A percentile compares a stretch with the other conserved stretches of the same genome.
phyloP scores from a whole-genome alignment of 176 grass and related monocot genomes.

The Musa beccarii region DNA sequence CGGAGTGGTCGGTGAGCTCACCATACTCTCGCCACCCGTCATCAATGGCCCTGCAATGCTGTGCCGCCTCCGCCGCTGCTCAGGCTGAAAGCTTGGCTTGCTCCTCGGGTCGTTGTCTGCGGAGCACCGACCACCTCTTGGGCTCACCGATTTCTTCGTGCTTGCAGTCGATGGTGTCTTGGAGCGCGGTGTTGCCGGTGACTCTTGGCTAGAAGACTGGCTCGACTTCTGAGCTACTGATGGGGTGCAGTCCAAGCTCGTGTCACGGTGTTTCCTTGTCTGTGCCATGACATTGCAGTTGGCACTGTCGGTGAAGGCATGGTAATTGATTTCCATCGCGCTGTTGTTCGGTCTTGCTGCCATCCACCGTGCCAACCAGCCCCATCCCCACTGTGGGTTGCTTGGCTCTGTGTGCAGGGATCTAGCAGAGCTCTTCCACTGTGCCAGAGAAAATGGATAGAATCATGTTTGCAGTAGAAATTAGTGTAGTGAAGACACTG shows the following conservation, averaged over 20 bases:
- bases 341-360: conserved; percentile 29
- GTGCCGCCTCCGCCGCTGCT: conserved; percentile 24
- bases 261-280: conserved; percentile 5
- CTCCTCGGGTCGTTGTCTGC: conserved; percentile 12
- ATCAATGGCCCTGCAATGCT: conserved; percentile 49
- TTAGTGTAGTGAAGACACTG: too few species aligned
- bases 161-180: background rate
- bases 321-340: conserved; percentile 27
- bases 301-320: conserved; percentile 9
- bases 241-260: conserved; percentile 30
- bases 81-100: conserved; percentile 6
- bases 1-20: conserved; percentile 50
- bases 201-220: conserved; percentile 15
- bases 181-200: background rate
- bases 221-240: conserved; percentile 4
- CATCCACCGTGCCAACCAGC: conserved; percentile 93
- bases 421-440: conserved; percentile 69
- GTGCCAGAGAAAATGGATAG: conserved; percentile 18
- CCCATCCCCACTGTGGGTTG: conserved; percentile 93
- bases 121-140: conserved; percentile 25
- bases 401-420: conserved; percentile 49
- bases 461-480: background rate
- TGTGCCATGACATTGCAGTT: background rate
- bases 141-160: background rate
- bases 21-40: conserved; percentile 58